A percentile compares a stretch with the other conserved stretches of the same genome.
Evolutionary conservation across 2,329 filamentous ascomycete species (phyloP).

Genomic region (Ophiostoma tasmaniense): DNA sequence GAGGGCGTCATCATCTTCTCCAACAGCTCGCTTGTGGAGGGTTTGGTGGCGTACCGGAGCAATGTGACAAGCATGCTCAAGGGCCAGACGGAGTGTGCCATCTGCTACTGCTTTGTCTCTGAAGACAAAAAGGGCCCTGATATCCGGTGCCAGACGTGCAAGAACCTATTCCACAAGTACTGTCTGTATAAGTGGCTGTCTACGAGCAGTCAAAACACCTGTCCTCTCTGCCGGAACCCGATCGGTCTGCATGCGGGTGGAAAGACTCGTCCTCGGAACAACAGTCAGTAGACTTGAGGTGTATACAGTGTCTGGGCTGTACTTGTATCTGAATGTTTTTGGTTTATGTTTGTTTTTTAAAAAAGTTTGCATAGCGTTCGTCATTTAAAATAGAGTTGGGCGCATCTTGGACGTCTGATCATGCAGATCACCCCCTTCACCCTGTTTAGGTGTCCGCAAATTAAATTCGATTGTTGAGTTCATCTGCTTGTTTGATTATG

Average conservation of each 20-base stretch:
- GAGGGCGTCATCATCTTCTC: conserved; percentile 92
- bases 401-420: background rate
- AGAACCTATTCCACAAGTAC: conserved; percentile 81
- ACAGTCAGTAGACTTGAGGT: background rate
- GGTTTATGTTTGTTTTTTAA: background rate
- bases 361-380: no score
- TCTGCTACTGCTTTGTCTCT: conserved; percentile 92
- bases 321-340: background rate
- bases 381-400: background rate
- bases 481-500: background rate
- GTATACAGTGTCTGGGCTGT: background rate
- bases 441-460: background rate
- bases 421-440: background rate
- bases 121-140: conserved; percentile 83
- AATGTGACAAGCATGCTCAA: conserved; percentile 85
- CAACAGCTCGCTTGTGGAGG: conserved; percentile 81
- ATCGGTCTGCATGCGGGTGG: conserved; percentile 49
- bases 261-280: background rate
- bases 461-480: background rate
- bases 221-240: conserved; percentile 83
- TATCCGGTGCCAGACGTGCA: conserved; percentile 86
- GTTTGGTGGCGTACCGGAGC: conserved; percentile 71
- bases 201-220: conserved; percentile 83
- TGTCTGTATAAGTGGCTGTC: conserved; percentile 98
- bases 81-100: conserved; percentile 90